phyloP scores from a whole-genome alignment of 2,329 filamentous ascomycete genomes.

The Fusarium albosuccineum region DNA sequence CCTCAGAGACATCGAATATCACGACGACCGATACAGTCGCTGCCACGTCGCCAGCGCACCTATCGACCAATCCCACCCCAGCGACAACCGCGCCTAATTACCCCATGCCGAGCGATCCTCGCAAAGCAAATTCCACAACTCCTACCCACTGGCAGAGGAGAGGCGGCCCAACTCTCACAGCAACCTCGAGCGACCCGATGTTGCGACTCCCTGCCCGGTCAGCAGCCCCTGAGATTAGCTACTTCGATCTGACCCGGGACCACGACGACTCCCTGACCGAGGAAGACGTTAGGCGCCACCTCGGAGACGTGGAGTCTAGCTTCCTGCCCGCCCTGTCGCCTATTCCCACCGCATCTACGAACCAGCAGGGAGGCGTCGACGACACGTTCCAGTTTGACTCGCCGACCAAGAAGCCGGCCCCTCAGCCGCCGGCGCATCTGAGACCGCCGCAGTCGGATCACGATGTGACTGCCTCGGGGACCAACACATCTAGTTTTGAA shows the following conservation, averaged over 20 bases:
- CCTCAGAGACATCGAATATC: slow-evolving; percentile 34
- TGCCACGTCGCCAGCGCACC: slow-evolving; percentile 23
- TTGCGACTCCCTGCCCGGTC: slow-evolving; percentile 30
- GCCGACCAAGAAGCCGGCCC: slow-evolving; percentile 49
- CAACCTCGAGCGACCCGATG: slow-evolving; percentile 28
- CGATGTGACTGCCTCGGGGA: slow-evolving; percentile 49
- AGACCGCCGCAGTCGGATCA: slow-evolving; percentile 37
- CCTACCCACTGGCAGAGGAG: slow-evolving; percentile 8
- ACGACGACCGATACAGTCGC: slow-evolving; percentile 30
- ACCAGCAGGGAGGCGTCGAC: slow-evolving; percentile 56
- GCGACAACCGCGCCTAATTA: slow-evolving; percentile 30
- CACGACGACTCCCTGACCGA: slow-evolving; percentile 65
- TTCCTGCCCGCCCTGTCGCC: slow-evolving; percentile 72
- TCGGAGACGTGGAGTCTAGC: slow-evolving; percentile 75
- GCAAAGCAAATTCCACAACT: slow-evolving; percentile 19
- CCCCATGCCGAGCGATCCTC: slow-evolving; percentile 28
- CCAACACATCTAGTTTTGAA: slow-evolving; percentile 66
- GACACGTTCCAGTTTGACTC: slow-evolving; percentile 72
- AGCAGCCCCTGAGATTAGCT: slow-evolving; percentile 55
- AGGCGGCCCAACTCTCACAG: slow-evolving; percentile 17
- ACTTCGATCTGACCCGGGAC: slow-evolving; percentile 53
- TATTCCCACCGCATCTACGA: slow-evolving; percentile 60
- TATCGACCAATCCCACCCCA: slow-evolving; percentile 21
- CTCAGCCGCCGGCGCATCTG: slow-evolving; percentile 43
- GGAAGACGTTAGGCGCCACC: slow-evolving; percentile 66